A percentile compares a stretch with the other conserved stretches of the same genome.
Evolutionary conservation across 1,139 yeast species (phyloP).

Genomic region (Pichia sp.): DNA sequence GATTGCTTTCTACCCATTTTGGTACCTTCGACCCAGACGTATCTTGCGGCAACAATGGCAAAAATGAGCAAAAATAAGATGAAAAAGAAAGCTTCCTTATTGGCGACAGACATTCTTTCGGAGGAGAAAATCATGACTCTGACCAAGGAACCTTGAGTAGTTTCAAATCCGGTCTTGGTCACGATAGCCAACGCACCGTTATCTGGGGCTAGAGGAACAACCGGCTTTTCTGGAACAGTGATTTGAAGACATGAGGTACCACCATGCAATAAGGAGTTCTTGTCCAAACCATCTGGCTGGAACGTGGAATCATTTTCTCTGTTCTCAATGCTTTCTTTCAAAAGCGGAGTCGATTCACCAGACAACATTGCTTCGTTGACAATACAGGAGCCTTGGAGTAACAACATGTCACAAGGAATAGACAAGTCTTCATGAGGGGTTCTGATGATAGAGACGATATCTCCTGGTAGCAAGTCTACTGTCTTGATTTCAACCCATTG

Average conservation of each 20-base stretch:
- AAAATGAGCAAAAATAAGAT: conserved; percentile 83
- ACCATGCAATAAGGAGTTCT: conserved; percentile 86
- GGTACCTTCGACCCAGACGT: conserved; percentile 98
- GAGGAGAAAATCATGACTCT: conserved; percentile 97
- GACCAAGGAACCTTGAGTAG: conserved; percentile 95
- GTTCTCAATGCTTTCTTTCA: conserved; percentile 83
- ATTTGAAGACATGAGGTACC: conserved; percentile 97
- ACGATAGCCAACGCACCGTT: conserved; percentile 89
- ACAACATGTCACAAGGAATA: conserved; percentile 89
- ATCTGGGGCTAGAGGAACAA: conserved; percentile 66
- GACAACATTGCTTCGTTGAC: conserved; percentile 58
- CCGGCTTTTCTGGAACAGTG: conserved; percentile 53
- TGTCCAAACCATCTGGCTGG: conserved; percentile 79
- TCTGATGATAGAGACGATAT: conserved; percentile 80
- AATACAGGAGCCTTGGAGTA: conserved; percentile 87
- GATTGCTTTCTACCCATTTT: conserved; percentile 93
- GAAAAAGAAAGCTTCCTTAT: conserved; percentile 88
- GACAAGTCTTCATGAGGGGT: conserved; percentile 83
- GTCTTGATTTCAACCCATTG: conserved; percentile 72
- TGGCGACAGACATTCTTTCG: conserved; percentile 95
- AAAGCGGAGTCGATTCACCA: conserved; percentile 95
- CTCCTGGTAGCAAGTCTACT: conserved; percentile 83
- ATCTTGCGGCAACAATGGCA: conserved; percentile 95
- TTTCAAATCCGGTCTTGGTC: conserved; percentile 92
- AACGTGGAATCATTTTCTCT: conserved; percentile 70